Conservation (phyloP, 2,329 filamentous ascomycete genomes). For the Curvularia verruculosa region DNA sequence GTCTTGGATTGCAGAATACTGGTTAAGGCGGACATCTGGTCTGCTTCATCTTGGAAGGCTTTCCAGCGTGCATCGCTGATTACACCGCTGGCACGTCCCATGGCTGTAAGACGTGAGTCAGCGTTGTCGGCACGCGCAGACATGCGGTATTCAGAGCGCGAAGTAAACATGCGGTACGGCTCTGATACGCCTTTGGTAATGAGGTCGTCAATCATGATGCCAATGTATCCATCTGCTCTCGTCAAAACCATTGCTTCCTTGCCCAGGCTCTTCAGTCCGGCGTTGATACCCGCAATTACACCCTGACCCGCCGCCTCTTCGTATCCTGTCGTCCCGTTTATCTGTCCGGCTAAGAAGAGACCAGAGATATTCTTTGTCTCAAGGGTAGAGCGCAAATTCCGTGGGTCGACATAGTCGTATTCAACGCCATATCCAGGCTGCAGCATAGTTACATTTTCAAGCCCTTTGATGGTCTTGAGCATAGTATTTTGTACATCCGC, state of each 20-base stretch:
- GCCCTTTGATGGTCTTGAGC: constrained; percentile 83
- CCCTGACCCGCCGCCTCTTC: constrained; percentile 97
- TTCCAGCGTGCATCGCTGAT: constrained; percentile 81
- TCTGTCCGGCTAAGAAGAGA: constrained; percentile 91
- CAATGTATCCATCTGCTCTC: constrained; percentile 91
- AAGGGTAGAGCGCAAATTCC: constrained; percentile 82
- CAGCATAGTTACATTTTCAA: constrained; percentile 89
- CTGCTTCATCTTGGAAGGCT: constrained; percentile 67
- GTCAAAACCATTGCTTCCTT: constrained; percentile 71
- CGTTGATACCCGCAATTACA: constrained; percentile 90
- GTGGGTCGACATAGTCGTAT: constrained; percentile 97
- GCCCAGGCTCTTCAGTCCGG: constrained; percentile 76
- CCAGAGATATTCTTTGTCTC: constrained; percentile 92
- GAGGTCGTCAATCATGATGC: constrained; percentile 97
- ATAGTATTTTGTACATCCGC: constrained; percentile 83
- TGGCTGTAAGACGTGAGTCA: constrained; percentile 80
- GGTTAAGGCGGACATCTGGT: constrained; percentile 71
- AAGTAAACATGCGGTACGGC: constrained; percentile 98
- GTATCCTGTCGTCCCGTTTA: constrained; percentile 97
- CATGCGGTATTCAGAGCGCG: constrained; percentile 93
- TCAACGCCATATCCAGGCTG: constrained; percentile 97
- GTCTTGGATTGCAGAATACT: constrained; percentile 63
- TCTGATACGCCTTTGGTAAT: constrained; percentile 96
- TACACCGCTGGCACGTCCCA: constrained; percentile 76
- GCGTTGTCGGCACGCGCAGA: constrained; percentile 92